Percentiles rank a stretch among this genome's conserved stretches.
Conservation (phyloP, 2,329 filamentous ascomycete genomes). For the Epichloe festucae region DNA sequence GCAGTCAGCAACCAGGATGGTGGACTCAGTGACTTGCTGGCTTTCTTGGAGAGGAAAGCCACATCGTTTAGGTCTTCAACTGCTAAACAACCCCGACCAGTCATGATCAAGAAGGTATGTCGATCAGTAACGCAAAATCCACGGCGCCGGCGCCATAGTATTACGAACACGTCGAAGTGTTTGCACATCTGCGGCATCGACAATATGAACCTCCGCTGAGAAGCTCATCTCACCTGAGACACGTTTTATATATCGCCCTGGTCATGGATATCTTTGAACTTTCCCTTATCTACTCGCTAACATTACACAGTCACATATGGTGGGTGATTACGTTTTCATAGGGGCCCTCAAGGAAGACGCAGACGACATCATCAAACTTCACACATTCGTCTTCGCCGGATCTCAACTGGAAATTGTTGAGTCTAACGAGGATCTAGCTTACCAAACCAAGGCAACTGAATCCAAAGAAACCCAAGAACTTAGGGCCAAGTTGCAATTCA, state of each 20-base stretch:
- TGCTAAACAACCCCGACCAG: slow-evolving; percentile 28
- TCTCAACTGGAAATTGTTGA: slow-evolving; percentile 43
- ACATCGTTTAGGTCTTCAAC: slow-evolving; percentile 38
- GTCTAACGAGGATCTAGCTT: slow-evolving; percentile 26
- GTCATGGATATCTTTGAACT: background rate
- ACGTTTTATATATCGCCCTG: background rate
- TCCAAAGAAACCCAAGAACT: slow-evolving; percentile 44
- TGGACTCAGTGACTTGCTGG: slow-evolving; percentile 49
- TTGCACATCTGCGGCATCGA: slow-evolving; percentile 2
- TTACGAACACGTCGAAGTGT: slow-evolving; percentile 2
- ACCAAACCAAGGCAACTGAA: slow-evolving; percentile 26
- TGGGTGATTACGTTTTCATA: slow-evolving; percentile 57
- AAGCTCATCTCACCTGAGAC: background rate
- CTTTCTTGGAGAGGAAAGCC: slow-evolving; percentile 61
- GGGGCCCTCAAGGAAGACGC: slow-evolving; percentile 52
- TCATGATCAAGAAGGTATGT: slow-evolving; percentile 72
- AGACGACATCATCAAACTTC: slow-evolving; percentile 51
- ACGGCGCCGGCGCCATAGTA: slow-evolving; percentile 3
- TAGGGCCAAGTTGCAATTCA: slow-evolving; percentile 54
- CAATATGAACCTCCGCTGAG: background rate
- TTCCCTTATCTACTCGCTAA: slow-evolving; percentile 38
- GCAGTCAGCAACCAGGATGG: slow-evolving; percentile 53
- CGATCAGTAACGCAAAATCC: slow-evolving; percentile 17
- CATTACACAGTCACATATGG: slow-evolving; percentile 53
- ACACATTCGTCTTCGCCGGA: slow-evolving; percentile 57